Conservation (phyloP, 2,329 filamentous ascomycete genomes). For the Fusarium robinianum region DNA sequence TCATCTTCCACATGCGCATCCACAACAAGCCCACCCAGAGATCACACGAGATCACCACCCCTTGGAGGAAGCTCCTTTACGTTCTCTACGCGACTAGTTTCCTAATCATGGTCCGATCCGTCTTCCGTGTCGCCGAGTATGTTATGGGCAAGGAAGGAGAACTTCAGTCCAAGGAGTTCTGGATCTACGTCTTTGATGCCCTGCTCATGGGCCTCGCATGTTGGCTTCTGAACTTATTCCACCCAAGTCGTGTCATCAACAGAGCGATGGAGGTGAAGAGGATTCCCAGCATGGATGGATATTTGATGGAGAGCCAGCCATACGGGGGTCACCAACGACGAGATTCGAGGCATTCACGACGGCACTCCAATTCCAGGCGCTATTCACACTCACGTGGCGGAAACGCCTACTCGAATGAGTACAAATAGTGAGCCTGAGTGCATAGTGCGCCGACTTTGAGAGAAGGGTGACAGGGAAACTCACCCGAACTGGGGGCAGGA, state of each 20-base stretch:
- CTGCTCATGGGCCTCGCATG: constrained; percentile 40
- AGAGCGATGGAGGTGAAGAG: constrained; percentile 22
- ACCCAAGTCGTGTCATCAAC: constrained; percentile 36
- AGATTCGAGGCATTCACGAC: background rate
- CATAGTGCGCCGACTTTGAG: no score
- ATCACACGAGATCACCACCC: constrained; percentile 33
- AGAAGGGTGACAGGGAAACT: background rate
- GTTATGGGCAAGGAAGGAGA: constrained; percentile 41
- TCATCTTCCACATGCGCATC: constrained; percentile 50
- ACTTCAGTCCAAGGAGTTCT: constrained; percentile 42
- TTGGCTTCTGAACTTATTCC: constrained; percentile 36
- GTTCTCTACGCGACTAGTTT: constrained; percentile 36
- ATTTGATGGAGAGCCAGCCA: constrained; percentile 32
- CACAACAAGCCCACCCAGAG: constrained; percentile 20
- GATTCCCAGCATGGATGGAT: constrained; percentile 31
- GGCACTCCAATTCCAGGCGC: constrained; percentile 7
- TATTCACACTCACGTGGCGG: background rate
- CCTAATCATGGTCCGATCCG: constrained; percentile 48
- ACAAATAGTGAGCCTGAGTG: no score
- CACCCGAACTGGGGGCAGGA: constrained; percentile 1
- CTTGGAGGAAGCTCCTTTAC: constrained; percentile 39
- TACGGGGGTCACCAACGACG: constrained; percentile 3
- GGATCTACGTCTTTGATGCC: constrained; percentile 46
- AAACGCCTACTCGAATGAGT: no score
- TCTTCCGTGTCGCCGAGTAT: constrained; percentile 51